phyloP scores from a whole-genome alignment of 208 protist species.

The Vickermania spadyakhi region DNA sequence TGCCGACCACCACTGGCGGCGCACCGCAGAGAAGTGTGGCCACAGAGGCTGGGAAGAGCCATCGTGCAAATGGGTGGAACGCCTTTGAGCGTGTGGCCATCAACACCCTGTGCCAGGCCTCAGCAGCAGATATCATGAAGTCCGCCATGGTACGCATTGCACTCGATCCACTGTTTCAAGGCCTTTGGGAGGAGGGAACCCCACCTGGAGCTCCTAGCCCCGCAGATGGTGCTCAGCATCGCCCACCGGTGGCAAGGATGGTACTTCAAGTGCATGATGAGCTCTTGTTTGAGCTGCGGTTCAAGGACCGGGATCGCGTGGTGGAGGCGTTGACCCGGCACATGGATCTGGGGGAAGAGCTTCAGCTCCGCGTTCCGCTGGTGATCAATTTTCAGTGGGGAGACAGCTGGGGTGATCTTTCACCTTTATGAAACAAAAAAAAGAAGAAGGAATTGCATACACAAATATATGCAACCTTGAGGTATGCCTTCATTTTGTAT shows the following conservation, averaged over 20 bases:
- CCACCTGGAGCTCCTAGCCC: neutral
- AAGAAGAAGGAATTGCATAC: no score
- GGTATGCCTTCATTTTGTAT: no score
- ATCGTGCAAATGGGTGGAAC: neutral
- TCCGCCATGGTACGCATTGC: slow-evolving; percentile 18
- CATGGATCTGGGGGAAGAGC: slow-evolving; percentile 1
- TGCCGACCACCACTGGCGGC: slow-evolving; percentile 1
- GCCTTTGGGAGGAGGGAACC: neutral
- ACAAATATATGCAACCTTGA: no score
- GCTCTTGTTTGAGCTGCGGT: slow-evolving; percentile 25
- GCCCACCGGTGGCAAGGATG: slow-evolving; percentile 1
- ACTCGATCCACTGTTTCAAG: neutral
- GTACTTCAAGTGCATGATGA: slow-evolving; percentile 37
- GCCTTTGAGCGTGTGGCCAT: slow-evolving; percentile 13
- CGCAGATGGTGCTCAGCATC: neutral
- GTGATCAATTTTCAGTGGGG: neutral
- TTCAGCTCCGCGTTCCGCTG: neutral
- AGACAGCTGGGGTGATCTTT: neutral
- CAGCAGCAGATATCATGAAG: slow-evolving; percentile 29
- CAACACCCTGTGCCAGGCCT: slow-evolving; percentile 22
- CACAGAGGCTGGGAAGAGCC: neutral
- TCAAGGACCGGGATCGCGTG: neutral
- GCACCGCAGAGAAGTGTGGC: neutral
- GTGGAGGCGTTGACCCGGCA: neutral
- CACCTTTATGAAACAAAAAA: neutral